phyloP scores from a whole-genome alignment of 129 eudicot genomes.

The Tagetes patula region DNA sequence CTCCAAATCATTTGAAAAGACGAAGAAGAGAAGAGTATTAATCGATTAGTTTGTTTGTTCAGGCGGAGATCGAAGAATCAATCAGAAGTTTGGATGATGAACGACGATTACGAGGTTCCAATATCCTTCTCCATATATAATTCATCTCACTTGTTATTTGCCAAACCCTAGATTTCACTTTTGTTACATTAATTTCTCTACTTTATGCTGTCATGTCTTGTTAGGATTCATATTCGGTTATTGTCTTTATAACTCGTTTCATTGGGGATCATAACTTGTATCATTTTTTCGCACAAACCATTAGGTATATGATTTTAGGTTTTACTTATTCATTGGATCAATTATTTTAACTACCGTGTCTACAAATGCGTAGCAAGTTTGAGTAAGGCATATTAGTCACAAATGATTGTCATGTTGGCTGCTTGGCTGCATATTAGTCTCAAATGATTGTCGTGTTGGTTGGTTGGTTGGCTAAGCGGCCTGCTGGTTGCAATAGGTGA shows the following conservation, averaged over 20 bases:
- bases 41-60: neutral
- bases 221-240: neutral
- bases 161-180: conserved; percentile 29
- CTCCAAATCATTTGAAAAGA: conserved; percentile 3
- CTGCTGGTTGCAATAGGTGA: no score
- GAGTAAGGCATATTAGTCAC: neutral
- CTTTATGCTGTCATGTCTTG: neutral
- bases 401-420: neutral
- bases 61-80: neutral
- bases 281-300: neutral
- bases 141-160: neutral
- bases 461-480: no score
- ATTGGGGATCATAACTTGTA: neutral
- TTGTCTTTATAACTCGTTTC: neutral
- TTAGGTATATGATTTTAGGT: neutral
- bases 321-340: no score
- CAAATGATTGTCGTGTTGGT: no score
- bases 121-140: conserved; percentile 11
- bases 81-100: conserved; percentile 8
- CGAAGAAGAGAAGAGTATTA: neutral
- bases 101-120: conserved; percentile 35
- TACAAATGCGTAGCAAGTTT: neutral
- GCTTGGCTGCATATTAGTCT: no score
- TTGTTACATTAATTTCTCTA: neutral
- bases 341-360: no score